Evolutionary conservation across 805 yeast species (phyloP).

Genomic region (Metschnikowia henanensis): DNA sequence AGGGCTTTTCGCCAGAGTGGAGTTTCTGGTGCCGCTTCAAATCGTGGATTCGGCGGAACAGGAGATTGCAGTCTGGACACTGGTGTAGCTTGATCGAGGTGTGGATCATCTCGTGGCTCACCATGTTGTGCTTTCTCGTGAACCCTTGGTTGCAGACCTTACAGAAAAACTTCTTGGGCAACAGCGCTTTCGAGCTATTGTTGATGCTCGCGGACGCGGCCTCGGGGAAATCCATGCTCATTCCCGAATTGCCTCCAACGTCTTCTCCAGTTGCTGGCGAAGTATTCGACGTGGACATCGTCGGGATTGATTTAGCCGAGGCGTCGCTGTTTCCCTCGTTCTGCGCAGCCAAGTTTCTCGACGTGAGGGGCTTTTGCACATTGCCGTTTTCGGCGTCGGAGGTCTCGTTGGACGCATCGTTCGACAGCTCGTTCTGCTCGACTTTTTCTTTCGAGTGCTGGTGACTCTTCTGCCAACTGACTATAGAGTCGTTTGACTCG

Average conservation of each 20-base stretch:
- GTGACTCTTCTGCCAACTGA: constrained; percentile 2
- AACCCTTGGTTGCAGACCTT: constrained; percentile 61
- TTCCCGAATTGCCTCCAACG: background rate
- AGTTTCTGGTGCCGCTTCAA: constrained; percentile 72
- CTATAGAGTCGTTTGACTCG: background rate
- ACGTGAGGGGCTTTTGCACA: constrained; percentile 9
- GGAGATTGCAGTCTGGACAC: constrained; percentile 59
- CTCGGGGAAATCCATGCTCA: constrained; percentile 2
- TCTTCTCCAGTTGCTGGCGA: constrained; percentile 13
- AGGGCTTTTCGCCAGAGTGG: constrained; percentile 78
- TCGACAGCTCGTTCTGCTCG: constrained; percentile 19
- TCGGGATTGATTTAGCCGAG: background rate
- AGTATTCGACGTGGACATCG: background rate
- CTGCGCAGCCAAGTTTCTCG: constrained; percentile 5
- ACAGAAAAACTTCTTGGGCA: constrained; percentile 47
- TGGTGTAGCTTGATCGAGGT: constrained; percentile 61
- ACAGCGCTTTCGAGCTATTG: background rate
- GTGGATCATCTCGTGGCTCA: constrained; percentile 70
- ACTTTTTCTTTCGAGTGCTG: constrained; percentile 11
- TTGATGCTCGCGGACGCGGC: background rate
- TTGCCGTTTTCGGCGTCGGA: constrained; percentile 17
- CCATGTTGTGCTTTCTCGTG: constrained; percentile 72
- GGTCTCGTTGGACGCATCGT: constrained; percentile 22
- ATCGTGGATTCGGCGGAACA: constrained; percentile 74
- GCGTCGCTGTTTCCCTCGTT: background rate